Percentiles rank a stretch among this genome's conserved stretches.
These are phyloP conservation scores for Prunus mongolica DNA, from an alignment of 306 rosid species.

Conservation along the genomic window DNA sequence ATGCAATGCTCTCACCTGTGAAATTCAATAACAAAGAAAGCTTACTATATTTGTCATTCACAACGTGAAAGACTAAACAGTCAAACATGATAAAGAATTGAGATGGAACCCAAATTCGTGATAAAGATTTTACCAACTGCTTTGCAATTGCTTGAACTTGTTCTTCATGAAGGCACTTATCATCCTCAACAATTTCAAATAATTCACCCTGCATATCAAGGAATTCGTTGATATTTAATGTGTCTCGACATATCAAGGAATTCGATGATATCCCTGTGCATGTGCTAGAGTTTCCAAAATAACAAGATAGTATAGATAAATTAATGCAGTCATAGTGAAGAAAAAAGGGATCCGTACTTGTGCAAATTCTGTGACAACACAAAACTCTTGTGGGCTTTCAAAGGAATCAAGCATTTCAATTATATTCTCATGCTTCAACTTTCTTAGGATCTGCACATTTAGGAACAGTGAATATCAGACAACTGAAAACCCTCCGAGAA, in stretches of 20 bases:
- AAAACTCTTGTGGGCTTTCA: slow-evolving; percentile 94
- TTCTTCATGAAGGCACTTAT: slow-evolving; percentile 94
- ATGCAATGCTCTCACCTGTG: slow-evolving; percentile 87
- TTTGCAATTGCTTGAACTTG: slow-evolving; percentile 99
- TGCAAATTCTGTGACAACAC: slow-evolving; percentile 96
- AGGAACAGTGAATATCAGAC: slow-evolving; percentile 1
- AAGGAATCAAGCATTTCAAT: slow-evolving; percentile 98
- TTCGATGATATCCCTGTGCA: not conserved
- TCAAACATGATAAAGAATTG: not conserved
- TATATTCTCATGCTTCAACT: slow-evolving; percentile 90
- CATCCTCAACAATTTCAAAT: slow-evolving; percentile 99
- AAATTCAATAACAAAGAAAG: slow-evolving; percentile 19
- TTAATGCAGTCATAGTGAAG: slow-evolving; percentile 13
- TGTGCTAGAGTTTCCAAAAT: slow-evolving; percentile 5
- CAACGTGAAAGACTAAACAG: not conserved
- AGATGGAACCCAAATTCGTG: slow-evolving; percentile 2
- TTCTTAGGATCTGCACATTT: slow-evolving; percentile 72
- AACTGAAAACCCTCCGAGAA: not conserved
- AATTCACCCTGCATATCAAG: slow-evolving; percentile 71
- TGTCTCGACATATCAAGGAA: slow-evolving; percentile 14
- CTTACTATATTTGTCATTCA: not conserved
- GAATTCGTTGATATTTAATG: slow-evolving; percentile 15
- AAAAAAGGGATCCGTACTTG: slow-evolving; percentile 52
- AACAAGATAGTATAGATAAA: not conserved
- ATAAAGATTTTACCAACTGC: slow-evolving; percentile 66